Evolutionary conservation across 495 filamentous ascomycete species (phyloP), one percentile per base, ranked within the genome.

Genomic region (Aspergillus coremiiformis): DNA sequence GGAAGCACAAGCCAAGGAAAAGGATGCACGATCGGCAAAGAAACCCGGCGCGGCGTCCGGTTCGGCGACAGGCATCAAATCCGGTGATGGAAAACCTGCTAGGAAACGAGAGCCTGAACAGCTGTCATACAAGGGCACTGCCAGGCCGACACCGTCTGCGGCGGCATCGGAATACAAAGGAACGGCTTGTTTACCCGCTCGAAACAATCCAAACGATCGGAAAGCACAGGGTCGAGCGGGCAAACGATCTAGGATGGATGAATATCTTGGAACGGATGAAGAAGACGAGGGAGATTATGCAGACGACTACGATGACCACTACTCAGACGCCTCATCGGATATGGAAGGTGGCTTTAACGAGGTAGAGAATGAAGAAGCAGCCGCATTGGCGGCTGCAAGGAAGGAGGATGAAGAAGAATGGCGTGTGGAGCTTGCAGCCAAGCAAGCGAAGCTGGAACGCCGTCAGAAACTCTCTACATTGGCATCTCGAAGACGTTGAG

Each of bases 271-370:
- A 6, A 77, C 70, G 5, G 74, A 74, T 52, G 75, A 75, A 48
- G 70, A 73, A 53, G 71, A 76, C 17, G 72, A 76, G 54, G 68
- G 73, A 6, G 67, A 77, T 0, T 71, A 67, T 54, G 61, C 60
- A 2, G 68, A 67, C 37, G 71, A 61, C 32, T 76, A 83, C 43
- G 75, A 83, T 39, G 77, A 79, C 44, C 75, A 75, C 47, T 79
- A 72, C 19, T 80, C 75, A 0, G 81, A 83, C 26, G 72, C 44
- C 14, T 79, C 74, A 3, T 82, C 80, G 11, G 83, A 83, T 52
- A 86, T 86, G 83, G 83, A 86, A 61, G 83, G 78, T 50, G 81
- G 78, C 11, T 66, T 77, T 20, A 74, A 75, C 42, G 82, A 84
- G 54, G 64, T 85, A 41, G 77, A 80, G 53, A 57, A 73, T 5